Evolutionary conservation across 441 rosid species (phyloP).

Genomic region (Isatis lusitanica): DNA sequence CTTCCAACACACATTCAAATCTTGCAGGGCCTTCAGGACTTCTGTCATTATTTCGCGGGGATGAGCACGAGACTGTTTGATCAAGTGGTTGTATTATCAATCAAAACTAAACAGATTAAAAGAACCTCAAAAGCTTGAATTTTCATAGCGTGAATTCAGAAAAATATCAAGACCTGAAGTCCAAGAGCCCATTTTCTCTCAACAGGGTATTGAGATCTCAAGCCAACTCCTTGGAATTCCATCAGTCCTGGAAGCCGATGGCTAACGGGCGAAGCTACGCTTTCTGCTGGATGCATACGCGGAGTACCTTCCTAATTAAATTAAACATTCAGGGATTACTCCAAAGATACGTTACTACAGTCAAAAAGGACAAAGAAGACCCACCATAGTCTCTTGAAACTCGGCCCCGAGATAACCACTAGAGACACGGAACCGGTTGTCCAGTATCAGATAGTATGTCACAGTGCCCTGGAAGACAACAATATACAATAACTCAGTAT

Average conservation of each 20-base stretch:
- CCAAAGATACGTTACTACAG: conserved; percentile 5
- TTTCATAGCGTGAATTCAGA: neutral
- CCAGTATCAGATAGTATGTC: conserved; percentile 86
- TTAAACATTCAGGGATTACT: conserved; percentile 18
- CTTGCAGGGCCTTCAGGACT: conserved; percentile 90
- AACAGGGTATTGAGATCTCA: conserved; percentile 61
- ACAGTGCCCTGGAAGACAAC: conserved; percentile 77
- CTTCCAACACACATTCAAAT: conserved; percentile 90
- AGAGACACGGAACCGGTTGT: conserved; percentile 86
- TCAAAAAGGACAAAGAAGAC: conserved; percentile 12
- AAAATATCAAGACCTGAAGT: conserved; percentile 62
- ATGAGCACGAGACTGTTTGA: conserved; percentile 82
- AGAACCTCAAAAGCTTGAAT: neutral
- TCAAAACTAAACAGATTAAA: conserved; percentile 13
- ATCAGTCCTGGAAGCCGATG: conserved; percentile 62
- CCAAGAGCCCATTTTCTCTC: conserved; percentile 99
- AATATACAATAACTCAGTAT: conserved; percentile 7
- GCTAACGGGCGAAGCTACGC: conserved; percentile 53
- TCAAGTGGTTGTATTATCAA: neutral
- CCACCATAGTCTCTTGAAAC: conserved; percentile 93
- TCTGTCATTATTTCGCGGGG: conserved; percentile 98
- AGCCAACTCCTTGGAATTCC: conserved; percentile 75
- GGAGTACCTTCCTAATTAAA: conserved; percentile 65
- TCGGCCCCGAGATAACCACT: conserved; percentile 98
- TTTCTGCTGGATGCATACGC: conserved; percentile 62